Base-by-base conservation (phyloP, 768 basidiomycete species). In the Lentinula raphanica region DNA sequence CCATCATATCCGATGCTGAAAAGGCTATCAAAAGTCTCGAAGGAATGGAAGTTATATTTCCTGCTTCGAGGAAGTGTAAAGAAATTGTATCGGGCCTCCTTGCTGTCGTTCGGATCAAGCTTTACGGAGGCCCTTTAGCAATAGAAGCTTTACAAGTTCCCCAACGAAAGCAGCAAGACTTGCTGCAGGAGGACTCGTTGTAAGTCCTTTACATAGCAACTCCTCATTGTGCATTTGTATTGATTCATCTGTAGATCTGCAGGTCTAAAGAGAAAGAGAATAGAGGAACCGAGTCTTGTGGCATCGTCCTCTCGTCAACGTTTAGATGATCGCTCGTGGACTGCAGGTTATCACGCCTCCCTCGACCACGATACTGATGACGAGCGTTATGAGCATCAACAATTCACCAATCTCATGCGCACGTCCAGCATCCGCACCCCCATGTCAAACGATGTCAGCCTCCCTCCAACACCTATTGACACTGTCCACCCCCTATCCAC, bases 71-170 rank as follows among this genome's bases (percentile, higher is more conserved):
- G 46, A n/a, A 56, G 29, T 64, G 63, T 35, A 39, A 56, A 44
- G 63, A 64, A 44, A 64, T 64, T 21, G 59, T 64, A 35, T 45
- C 54, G 5, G 61, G 62, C 36, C 61, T 64, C 29, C 44, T 64
- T n/a, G 54, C 62, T 9, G 58, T 64, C 31, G 58, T 64, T 13
- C 59, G 58, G 36, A 58, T 58, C 19, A 64, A 59, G 54, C 17
- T 59, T 7, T 59, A 61, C 32, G 63, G 63, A 4, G 63, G 63
- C 13, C 23, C 58, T 17, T 28, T 54, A n/a, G 63, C 63, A 21
- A 59, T 64, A 35, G 60, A 64, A 36, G 60, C 58, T 38, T 28
- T 64, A 23, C 61, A 61, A 39, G 61, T 61, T 15, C 23, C 63
- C 12, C 61, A 62, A 28, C 39, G 50, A 19, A 42, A n/a, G 17